Conservation (phyloP, 2,329 filamentous ascomycete genomes). For the Penicillium sp. region DNA sequence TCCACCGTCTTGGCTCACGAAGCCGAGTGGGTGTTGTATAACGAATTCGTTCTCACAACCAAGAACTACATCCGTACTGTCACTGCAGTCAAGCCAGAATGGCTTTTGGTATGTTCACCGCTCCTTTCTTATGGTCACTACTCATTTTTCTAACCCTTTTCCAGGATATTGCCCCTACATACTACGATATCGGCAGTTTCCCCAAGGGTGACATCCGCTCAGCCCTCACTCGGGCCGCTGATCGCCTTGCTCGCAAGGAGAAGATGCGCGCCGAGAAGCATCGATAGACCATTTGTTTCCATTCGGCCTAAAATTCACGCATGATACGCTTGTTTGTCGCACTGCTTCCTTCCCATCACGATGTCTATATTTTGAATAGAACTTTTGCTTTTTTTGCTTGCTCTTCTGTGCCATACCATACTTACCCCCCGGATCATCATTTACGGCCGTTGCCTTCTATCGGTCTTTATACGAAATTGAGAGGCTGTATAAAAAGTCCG, state of each 20-base stretch:
- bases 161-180: conserved; percentile 86
- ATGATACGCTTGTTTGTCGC: conserved; percentile 16
- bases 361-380: conserved; percentile 7
- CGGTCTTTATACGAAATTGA: background rate
- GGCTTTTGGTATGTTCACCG: conserved; percentile 71
- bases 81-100: conserved; percentile 87
- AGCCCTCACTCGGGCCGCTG: conserved; percentile 53
- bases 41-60: conserved; percentile 95
- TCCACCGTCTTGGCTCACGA: conserved; percentile 85
- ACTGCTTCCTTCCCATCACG: conserved; percentile 2
- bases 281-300: conserved; percentile 23
- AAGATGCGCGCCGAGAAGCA: conserved; percentile 45
- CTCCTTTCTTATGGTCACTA: conserved; percentile 3
- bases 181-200: conserved; percentile 84
- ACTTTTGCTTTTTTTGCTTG: background rate
- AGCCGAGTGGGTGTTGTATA: conserved; percentile 95
- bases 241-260: conserved; percentile 56
- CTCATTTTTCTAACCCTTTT: conserved; percentile 16
- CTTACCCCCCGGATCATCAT: background rate
- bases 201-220: conserved; percentile 81
- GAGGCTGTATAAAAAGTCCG: background rate
- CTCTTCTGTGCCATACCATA: background rate
- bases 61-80: conserved; percentile 98
- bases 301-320: conserved; percentile 8
- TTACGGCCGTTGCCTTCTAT: background rate